Evolutionary conservation across 768 basidiomycete genomes (phyloP), one percentile per base, ranked within the genome.

Genomic region (Suillus hirtellus): DNA sequence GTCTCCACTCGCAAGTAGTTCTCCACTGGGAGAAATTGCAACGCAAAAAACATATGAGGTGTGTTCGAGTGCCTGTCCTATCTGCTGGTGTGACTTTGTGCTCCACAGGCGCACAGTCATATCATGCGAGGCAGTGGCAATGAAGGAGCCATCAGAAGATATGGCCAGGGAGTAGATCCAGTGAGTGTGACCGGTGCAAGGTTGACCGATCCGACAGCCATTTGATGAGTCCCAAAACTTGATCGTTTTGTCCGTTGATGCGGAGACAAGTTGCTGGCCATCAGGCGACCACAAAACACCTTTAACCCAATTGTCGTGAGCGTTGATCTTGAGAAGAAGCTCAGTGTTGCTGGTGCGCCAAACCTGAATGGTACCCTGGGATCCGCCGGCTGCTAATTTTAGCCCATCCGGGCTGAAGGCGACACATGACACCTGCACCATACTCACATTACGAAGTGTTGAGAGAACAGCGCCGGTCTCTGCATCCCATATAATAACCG

Each of bases 81-180:
- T 55, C 38, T 35, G 54, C 38, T 55, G 7, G 54, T 55, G 37
- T 37, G 37, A n/a, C 19, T 12, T 21, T 14, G 60, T 42, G 42
- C 85, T 86, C 93, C 92, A 94, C 65, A 94, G 84, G 35, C 86
- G 81, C 62, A 94, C 84, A 1, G 89, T 90, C 67, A 88, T 87
- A 76, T 96, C 95, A 73, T 95, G 93, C 1, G 92, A 35, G 35
- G 35, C 93, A 47, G 91, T 91, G 0, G 93, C 92, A 43, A 96
- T 71, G 72, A 86, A 89, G 60, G 87, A 82, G 21, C 86, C 86
- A 70, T 95, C 89, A 62, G 77, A 77, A 0, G 92, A 90, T 12
- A 60, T 31, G 19, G 55, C 35, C 9, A 35, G 9, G 35, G 35
- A 35, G n/a, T n/a, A n/a, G n/a, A n/a, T n/a, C n/a, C n/a, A n/a